Base-by-base conservation (phyloP, 192 early-diverging fungal species). In the Martensiomyces pterosporus region DNA sequence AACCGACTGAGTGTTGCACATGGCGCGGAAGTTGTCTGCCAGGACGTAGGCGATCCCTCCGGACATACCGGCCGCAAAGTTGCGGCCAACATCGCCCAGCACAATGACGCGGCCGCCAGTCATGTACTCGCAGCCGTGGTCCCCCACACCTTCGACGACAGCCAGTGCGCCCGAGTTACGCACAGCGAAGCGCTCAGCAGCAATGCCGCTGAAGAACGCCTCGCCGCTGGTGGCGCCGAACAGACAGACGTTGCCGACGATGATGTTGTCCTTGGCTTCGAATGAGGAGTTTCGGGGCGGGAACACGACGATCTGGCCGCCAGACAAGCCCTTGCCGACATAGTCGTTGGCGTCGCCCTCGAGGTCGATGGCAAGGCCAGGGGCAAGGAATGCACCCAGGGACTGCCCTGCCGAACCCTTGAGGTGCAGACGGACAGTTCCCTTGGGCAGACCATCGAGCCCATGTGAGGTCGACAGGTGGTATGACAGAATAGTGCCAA, bases 41-140 rank as follows among this genome's bases (percentile, higher is more conserved):
- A 94, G 73, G 3, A 98, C 82, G 64, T 98, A 98, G 1, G 96
- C 92, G 53, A 95, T 87, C 62, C 96, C 96, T 39, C 96, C 96
- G 55, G 81, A 85, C 96, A 98, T 98, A 66, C 96, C 96, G 14
- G 96, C 96, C 16, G 96, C 96, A 80, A 98, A 97, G 81, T 98
- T 98, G 60, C 93, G 85, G 9, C 96, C 96, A 16, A 88, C 88
- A 21, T 44, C 43, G 53, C 93, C 96, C 6, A 98, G 78, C 24
- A 98, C 82, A 23, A 98, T 79, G 29, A 89, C 86, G 29, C 92
- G 80, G 37, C 96, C 96, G 37, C 96, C 96, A 6, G 96, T 98
- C 96, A 98, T 98, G 80, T 98, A 98, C 80, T 98, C 96, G 75
- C 94, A 97, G 44, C 93, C 96, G 67, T 98, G 96, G 79, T 98